Evolutionary conservation across 169 alveolate species (phyloP).

Genomic region (Plasmodium yoelii): DNA sequence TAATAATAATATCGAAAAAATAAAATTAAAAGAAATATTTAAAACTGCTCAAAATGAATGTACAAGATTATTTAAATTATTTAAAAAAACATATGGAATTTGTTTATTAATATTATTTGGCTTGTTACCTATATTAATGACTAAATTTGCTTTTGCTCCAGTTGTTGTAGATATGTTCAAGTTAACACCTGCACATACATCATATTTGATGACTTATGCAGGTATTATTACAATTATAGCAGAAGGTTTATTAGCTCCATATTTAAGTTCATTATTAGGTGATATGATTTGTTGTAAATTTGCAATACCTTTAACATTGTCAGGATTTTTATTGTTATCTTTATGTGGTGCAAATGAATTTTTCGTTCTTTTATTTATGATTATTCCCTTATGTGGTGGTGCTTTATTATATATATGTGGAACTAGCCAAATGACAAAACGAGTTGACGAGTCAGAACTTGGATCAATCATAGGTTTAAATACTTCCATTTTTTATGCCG

Average conservation of each 20-base stretch:
- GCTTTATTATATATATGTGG: constrained; percentile 72
- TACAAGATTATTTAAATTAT: constrained; percentile 28
- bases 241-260: constrained; percentile 63
- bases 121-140: constrained; percentile 58
- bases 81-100: constrained; percentile 54
- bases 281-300: constrained; percentile 63
- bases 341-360: constrained; percentile 63
- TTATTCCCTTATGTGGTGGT: constrained; percentile 67
- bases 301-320: constrained; percentile 49
- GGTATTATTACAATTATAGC: constrained; percentile 55
- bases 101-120: constrained; percentile 68
- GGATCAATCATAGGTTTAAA: constrained; percentile 60
- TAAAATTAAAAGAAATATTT: constrained; percentile 26
- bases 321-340: constrained; percentile 52
- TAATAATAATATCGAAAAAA: constrained; percentile 7
- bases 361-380: constrained; percentile 50
- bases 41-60: constrained; percentile 35
- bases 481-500: constrained; percentile 57
- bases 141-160: constrained; percentile 68
- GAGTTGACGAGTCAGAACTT: constrained; percentile 65
- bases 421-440: constrained; percentile 72
- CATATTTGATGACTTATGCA: constrained; percentile 70
- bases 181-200: constrained; percentile 67
- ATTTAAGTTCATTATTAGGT: constrained; percentile 39
- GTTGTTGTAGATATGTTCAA: constrained; percentile 68